phyloP scores from a whole-genome alignment of 768 basidiomycete genomes.

The Serpula lacrymans region DNA sequence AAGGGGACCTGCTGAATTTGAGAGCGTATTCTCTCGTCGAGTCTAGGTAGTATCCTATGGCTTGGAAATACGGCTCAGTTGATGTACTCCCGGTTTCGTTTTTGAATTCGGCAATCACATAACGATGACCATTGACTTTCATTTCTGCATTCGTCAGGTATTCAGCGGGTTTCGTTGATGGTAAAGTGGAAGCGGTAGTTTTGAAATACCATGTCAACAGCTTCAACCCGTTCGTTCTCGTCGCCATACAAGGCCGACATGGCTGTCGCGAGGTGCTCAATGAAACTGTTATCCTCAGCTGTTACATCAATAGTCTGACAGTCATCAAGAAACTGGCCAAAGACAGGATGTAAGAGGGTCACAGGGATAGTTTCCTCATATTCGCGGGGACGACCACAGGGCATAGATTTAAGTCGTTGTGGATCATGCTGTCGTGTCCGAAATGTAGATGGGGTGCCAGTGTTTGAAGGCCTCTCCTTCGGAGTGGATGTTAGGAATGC shows the following conservation, averaged over 20 bases:
- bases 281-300: conserved; percentile 17
- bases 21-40: conserved; percentile 8
- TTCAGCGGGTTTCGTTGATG: background rate
- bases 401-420: too few species aligned
- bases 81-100: conserved; percentile 15
- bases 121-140: conserved; percentile 11
- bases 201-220: conserved; percentile 7
- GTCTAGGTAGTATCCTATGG: conserved; percentile 18
- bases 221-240: conserved; percentile 10
- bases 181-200: conserved; percentile 8
- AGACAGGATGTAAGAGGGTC: conserved; percentile 21
- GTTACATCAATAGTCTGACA: conserved; percentile 17
- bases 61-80: conserved; percentile 24
- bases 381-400: conserved; percentile 12
- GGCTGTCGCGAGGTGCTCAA: conserved; percentile 8
- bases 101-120: conserved; percentile 17
- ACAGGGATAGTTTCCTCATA: conserved; percentile 12
- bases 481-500: too few species aligned
- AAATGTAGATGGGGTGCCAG: too few species aligned
- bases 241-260: conserved; percentile 20
- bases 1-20: conserved; percentile 8
- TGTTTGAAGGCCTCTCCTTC: too few species aligned
- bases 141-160: conserved; percentile 15
- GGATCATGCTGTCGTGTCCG: too few species aligned
- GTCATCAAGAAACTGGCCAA: conserved; percentile 24